Percentiles rank a stretch among this genome's conserved stretches.
Evolutionary conservation across 2,329 filamentous ascomycete genomes (phyloP).

Genomic region (Exophiala aquamarina): DNA sequence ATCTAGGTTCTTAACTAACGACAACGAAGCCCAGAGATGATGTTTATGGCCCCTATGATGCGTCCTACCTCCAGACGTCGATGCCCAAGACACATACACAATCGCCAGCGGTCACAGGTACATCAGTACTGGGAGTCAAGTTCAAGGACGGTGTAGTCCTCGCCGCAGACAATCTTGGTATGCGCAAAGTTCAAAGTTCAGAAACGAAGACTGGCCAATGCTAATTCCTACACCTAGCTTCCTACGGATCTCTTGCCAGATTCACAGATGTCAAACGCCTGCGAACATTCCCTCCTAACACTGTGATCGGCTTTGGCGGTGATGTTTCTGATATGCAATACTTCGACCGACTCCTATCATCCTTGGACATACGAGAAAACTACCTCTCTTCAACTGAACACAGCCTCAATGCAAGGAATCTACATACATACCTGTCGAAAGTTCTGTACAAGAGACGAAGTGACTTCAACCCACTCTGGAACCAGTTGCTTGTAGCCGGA

Average conservation of each 20-base stretch:
- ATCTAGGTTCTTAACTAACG: slow-evolving; percentile 33
- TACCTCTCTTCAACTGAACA: slow-evolving; percentile 60
- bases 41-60: slow-evolving; percentile 91
- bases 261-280: slow-evolving; percentile 97
- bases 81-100: slow-evolving; percentile 84
- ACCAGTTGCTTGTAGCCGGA: slow-evolving; percentile 87
- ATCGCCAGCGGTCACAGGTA: slow-evolving; percentile 90
- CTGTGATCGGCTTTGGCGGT: slow-evolving; percentile 90
- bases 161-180: slow-evolving; percentile 94
- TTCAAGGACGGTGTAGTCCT: slow-evolving; percentile 96
- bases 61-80: slow-evolving; percentile 71
- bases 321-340: slow-evolving; percentile 99
- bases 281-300: slow-evolving; percentile 78
- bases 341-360: slow-evolving; percentile 83
- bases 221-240: slow-evolving; percentile 58
- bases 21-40: slow-evolving; percentile 82
- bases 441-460: slow-evolving; percentile 93
- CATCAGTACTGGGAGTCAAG: slow-evolving; percentile 91
- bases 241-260: slow-evolving; percentile 93
- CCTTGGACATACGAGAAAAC: slow-evolving; percentile 84
- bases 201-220: no score
- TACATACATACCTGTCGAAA: slow-evolving; percentile 95
- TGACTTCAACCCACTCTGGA: slow-evolving; percentile 97
- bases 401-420: slow-evolving; percentile 80
- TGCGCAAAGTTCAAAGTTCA: slow-evolving; percentile 26